Evolutionary conservation across 345 rosid species (phyloP).

Genomic region (Populus deltoides): DNA sequence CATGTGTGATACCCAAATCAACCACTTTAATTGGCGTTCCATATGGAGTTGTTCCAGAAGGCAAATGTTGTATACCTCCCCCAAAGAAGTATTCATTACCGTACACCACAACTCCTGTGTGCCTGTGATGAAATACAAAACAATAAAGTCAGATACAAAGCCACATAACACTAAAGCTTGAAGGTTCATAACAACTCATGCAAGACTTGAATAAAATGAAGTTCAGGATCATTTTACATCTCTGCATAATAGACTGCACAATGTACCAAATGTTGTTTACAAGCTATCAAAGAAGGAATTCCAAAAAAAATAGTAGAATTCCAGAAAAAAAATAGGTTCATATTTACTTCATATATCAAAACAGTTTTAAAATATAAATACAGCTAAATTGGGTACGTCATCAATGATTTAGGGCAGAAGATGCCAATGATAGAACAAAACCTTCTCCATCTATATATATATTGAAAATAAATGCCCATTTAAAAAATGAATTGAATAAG

Average conservation of each 20-base stretch:
- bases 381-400: background rate
- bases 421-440: background rate
- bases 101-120: constrained; percentile 82
- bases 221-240: background rate
- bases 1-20: constrained; percentile 76
- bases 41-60: constrained; percentile 70
- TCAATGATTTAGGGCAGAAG: background rate
- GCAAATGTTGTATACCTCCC: constrained; percentile 74
- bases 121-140: constrained; percentile 48
- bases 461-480: background rate
- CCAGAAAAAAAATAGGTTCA: background rate
- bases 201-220: background rate
- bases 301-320: background rate
- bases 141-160: background rate
- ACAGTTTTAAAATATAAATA: background rate
- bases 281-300: background rate
- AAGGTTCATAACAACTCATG: background rate
- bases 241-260: too few species aligned
- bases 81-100: constrained; percentile 86
- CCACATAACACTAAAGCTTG: background rate
- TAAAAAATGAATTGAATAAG: background rate
- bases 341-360: background rate
- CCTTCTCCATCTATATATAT: background rate
- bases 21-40: constrained; percentile 66
- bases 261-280: background rate